A percentile compares a stretch with the other conserved stretches of the same genome.
Conservation (phyloP, 73 alveolate species). For the Paraurostyla sp. region DNA sequence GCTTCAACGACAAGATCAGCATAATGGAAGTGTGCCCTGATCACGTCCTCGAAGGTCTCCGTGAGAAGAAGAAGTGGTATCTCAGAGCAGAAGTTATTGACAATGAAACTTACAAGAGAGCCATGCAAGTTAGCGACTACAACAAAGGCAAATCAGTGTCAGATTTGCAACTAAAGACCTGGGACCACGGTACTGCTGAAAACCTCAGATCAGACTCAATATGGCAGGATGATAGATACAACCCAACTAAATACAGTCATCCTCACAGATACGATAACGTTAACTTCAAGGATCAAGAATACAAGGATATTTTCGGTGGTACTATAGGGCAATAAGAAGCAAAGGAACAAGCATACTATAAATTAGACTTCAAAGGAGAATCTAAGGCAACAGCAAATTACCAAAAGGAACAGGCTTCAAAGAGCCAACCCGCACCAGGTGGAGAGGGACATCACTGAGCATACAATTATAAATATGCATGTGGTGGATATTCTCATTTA, state of each 20-base stretch:
- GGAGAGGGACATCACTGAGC: slow-evolving; percentile 47
- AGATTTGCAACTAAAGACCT: slow-evolving; percentile 71
- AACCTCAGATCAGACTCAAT: slow-evolving; percentile 65
- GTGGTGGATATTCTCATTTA: not conserved
- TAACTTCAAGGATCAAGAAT: slow-evolving; percentile 82
- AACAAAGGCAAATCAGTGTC: slow-evolving; percentile 75
- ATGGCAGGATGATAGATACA: slow-evolving; percentile 80
- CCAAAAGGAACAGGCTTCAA: not conserved
- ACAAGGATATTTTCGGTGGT: slow-evolving; percentile 83
- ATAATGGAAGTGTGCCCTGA: slow-evolving; percentile 90
- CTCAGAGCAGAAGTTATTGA: slow-evolving; percentile 83
- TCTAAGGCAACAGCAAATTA: slow-evolving; percentile 54
- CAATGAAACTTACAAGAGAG: slow-evolving; percentile 85
- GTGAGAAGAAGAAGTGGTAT: slow-evolving; percentile 79
- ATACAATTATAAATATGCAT: not conserved
- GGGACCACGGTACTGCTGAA: slow-evolving; percentile 68
- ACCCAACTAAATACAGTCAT: slow-evolving; percentile 72
- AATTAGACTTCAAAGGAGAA: slow-evolving; percentile 32
- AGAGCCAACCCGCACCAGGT: not conserved
- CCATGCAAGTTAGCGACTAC: slow-evolving; percentile 85
- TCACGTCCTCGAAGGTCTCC: slow-evolving; percentile 82
- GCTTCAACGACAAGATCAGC: slow-evolving; percentile 72
- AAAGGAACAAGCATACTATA: slow-evolving; percentile 34
- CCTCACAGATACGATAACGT: slow-evolving; percentile 79
- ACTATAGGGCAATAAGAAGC: slow-evolving; percentile 64